Percentiles rank a stretch among this genome's conserved stretches.
Evolutionary conservation across 257 asterid species (phyloP).

Genomic region (Mitragyna speciosa): DNA sequence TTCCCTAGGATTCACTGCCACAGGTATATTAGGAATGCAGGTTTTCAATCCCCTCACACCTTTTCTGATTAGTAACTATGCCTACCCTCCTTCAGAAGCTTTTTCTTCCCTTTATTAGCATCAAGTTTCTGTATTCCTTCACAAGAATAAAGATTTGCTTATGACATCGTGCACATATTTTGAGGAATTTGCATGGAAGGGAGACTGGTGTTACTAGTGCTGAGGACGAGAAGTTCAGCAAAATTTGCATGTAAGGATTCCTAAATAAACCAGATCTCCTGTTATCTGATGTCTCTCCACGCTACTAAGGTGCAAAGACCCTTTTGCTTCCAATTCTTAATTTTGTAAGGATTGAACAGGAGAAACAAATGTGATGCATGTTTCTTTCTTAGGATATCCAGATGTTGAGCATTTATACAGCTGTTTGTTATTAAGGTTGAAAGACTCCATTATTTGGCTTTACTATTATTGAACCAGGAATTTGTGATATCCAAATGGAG

Average conservation of each 20-base stretch:
- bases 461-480: background rate
- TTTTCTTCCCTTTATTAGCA: background rate
- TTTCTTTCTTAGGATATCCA: background rate
- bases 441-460: too few relatives aligned
- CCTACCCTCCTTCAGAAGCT: background rate
- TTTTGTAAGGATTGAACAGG: background rate
- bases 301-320: background rate
- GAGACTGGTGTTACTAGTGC: background rate
- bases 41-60: too few relatives aligned
- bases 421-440: background rate
- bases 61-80: too few relatives aligned
- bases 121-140: conserved; percentile 42
- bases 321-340: background rate
- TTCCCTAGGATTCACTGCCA: background rate
- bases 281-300: background rate
- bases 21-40: too few relatives aligned
- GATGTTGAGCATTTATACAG: too few relatives aligned
- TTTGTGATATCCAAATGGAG: background rate
- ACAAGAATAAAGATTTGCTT: conserved; percentile 71
- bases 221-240: background rate
- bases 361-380: background rate
- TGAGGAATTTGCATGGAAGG: conserved; percentile 39
- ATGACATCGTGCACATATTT: conserved; percentile 92
- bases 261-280: background rate
- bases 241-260: too few relatives aligned